Percentiles rank a stretch among this genome's conserved stretches.
phyloP scores from a whole-genome alignment of 2,329 filamentous ascomycete species.

The Aspergillus pseudotamarii region DNA sequence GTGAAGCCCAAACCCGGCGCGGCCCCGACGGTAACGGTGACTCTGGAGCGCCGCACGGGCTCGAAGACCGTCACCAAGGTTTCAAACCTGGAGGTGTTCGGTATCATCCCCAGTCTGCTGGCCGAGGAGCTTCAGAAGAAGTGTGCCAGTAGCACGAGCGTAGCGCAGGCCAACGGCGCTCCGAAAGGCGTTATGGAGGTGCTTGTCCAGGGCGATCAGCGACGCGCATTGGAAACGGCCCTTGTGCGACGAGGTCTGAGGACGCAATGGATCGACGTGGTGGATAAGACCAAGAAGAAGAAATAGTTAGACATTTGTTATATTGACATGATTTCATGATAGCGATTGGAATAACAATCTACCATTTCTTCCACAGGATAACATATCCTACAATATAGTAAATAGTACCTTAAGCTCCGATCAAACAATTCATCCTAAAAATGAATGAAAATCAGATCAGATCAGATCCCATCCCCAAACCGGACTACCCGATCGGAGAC shows the following conservation, averaged over 20 bases:
- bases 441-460: neutral
- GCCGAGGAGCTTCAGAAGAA: conserved; percentile 69
- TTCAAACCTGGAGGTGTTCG: conserved; percentile 63
- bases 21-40: conserved; percentile 62
- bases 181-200: conserved; percentile 68
- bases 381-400: neutral
- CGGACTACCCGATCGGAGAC: neutral
- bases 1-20: conserved; percentile 65
- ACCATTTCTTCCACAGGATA: neutral
- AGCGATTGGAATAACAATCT: neutral
- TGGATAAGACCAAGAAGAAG: conserved; percentile 70
- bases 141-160: conserved; percentile 69
- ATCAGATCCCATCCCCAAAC: neutral
- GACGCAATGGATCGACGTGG: conserved; percentile 62
- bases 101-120: conserved; percentile 61
- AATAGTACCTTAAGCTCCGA: neutral
- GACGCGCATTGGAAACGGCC: conserved; percentile 61
- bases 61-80: conserved; percentile 69
- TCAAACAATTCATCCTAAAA: neutral
- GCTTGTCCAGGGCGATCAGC: conserved; percentile 68
- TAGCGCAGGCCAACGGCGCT: conserved; percentile 63
- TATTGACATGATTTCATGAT: neutral
- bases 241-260: conserved; percentile 62
- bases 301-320: conserved; percentile 40
- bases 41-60: conserved; percentile 65